Conservation (phyloP, 352 stramenopile species). For the Thalassiosira oceanica region DNA sequence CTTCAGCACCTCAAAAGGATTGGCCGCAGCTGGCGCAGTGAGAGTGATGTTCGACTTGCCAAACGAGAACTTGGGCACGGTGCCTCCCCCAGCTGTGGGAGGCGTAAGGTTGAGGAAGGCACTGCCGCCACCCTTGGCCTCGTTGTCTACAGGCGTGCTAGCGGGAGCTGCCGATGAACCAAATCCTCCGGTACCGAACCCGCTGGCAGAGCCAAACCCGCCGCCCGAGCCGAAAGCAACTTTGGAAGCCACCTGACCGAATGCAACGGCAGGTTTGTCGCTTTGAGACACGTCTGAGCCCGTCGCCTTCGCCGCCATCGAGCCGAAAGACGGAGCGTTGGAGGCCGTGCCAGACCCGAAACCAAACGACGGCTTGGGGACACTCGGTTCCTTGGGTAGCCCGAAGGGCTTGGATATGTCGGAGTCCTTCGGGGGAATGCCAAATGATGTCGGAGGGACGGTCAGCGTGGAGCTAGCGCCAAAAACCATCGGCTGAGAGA, state of each 20-base stretch:
- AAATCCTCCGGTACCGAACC: too few species aligned
- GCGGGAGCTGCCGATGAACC: slow-evolving; percentile 3
- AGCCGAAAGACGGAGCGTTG: too few species aligned
- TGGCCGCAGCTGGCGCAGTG: slow-evolving; percentile 45
- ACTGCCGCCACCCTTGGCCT: slow-evolving; percentile 20
- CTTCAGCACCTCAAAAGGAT: slow-evolving; percentile 16
- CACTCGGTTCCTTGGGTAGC: slow-evolving; percentile 24
- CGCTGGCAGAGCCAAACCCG: too few species aligned
- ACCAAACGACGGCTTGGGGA: slow-evolving; percentile 37
- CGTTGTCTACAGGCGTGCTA: background rate
- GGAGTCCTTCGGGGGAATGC: slow-evolving; percentile 9
- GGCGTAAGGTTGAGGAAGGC: slow-evolving; percentile 78
- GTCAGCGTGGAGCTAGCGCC: slow-evolving; percentile 27
- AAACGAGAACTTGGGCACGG: slow-evolving; percentile 60
- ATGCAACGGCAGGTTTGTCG: too few species aligned
- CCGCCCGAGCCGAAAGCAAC: too few species aligned
- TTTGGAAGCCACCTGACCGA: too few species aligned
- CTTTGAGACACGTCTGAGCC: too few species aligned
- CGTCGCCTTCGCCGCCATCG: too few species aligned
- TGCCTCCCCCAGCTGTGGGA: slow-evolving; percentile 41
- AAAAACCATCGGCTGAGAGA: slow-evolving; percentile 12
- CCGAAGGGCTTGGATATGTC: too few species aligned
- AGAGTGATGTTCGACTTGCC: slow-evolving; percentile 71
- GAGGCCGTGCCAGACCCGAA: slow-evolving; percentile 1
- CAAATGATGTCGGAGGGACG: slow-evolving; percentile 18